These are phyloP conservation scores for Scenedesmus sp. DNA, from an alignment of 163 green algal species.

Conservation along the genomic window DNA sequence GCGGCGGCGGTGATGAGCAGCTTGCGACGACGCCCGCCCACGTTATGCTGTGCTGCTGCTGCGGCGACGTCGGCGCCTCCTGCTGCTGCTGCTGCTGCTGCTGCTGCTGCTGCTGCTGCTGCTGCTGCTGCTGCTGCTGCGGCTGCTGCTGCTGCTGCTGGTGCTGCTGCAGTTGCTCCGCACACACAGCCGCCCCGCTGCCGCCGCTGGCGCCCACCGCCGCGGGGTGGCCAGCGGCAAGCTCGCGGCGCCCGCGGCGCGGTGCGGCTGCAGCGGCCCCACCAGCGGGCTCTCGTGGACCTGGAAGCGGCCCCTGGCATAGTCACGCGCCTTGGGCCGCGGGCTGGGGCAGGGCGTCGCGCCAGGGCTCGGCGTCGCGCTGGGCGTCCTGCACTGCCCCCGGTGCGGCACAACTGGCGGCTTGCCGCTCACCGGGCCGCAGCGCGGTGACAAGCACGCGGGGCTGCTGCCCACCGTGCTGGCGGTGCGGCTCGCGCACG, in stretches of 20 bases:
- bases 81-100: background rate
- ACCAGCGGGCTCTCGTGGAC: constrained; percentile 37
- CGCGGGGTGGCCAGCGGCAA: background rate
- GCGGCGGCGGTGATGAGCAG: background rate
- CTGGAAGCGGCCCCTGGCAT: constrained; percentile 34
- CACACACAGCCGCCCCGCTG: constrained; percentile 5
- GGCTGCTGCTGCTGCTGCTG: background rate
- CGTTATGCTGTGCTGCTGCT: constrained; percentile 16
- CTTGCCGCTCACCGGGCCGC: background rate
- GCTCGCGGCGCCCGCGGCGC: background rate
- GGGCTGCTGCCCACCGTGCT: background rate
- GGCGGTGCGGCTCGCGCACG: background rate
- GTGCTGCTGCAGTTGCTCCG: background rate
- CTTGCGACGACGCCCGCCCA: too few relatives aligned
- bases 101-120: background rate
- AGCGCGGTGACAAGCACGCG: background rate
- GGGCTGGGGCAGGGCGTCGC: constrained; percentile 5
- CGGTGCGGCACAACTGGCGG: too few relatives aligned
- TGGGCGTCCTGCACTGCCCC: background rate
- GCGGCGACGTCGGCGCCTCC: background rate
- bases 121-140: background rate
- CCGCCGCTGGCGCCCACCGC: background rate
- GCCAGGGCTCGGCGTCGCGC: constrained; percentile 10
- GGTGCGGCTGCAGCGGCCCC: background rate
- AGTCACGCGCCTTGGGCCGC: constrained; percentile 15